These are phyloP conservation scores for Cryptococcus amylolentus DNA, from an alignment of 1,284 basidiomycete species.

Conservation along the genomic window DNA sequence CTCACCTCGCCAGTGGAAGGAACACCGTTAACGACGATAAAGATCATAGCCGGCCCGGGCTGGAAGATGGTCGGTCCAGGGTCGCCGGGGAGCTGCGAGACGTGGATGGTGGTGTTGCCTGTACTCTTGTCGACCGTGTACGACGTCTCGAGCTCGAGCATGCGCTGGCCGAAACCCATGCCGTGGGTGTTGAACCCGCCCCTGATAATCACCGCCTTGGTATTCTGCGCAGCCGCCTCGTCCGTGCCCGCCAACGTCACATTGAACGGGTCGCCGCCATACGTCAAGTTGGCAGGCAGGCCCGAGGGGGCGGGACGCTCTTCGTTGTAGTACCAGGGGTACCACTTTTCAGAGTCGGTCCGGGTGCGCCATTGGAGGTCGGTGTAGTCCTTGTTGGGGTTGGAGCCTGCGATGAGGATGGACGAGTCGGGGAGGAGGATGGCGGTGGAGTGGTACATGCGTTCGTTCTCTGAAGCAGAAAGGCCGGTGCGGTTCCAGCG, in stretches of 20 bases:
- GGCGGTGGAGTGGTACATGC: constrained; percentile 86
- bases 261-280: constrained; percentile 79
- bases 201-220: constrained; percentile 73
- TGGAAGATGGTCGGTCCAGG: constrained; percentile 67
- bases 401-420: constrained; percentile 84
- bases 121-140: constrained; percentile 71
- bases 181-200: constrained; percentile 92
- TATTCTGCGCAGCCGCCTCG: constrained; percentile 45
- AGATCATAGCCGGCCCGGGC: constrained; percentile 79
- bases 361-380: constrained; percentile 45
- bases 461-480: constrained; percentile 59
- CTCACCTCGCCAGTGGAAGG: constrained; percentile 63
- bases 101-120: constrained; percentile 69
- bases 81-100: constrained; percentile 73
- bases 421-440: constrained; percentile 82
- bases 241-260: constrained; percentile 60
- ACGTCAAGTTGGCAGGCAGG: constrained; percentile 49
- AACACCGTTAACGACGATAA: constrained; percentile 74
- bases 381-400: constrained; percentile 79
- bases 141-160: constrained; percentile 68
- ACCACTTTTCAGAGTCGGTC: constrained; percentile 48
- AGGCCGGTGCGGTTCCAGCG: constrained; percentile 71
- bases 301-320: constrained; percentile 59
- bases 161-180: constrained; percentile 59
- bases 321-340: constrained; percentile 56